Evolutionary conservation across 2,329 filamentous ascomycete species (phyloP), one percentile per base, ranked within the genome.

Genomic region (Neofusicoccum ribis): DNA sequence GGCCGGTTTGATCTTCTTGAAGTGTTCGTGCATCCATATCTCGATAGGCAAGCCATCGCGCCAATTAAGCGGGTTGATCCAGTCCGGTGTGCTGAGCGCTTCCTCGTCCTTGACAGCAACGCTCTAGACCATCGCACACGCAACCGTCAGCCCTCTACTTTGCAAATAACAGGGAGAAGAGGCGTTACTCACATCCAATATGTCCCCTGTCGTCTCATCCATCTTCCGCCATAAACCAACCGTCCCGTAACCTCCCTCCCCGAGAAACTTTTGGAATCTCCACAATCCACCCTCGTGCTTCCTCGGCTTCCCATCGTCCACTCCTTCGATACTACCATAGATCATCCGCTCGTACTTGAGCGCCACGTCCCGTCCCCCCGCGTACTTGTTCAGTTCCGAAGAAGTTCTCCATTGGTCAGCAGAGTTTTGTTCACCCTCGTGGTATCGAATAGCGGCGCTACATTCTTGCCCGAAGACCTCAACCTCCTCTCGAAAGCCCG

Each of bases 51-150:
- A 15, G 14, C 27, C 11, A 14, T 59, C 54, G 23, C 41, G 54
- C 54, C 54, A 59, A 15, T n/a, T 7, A 7, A 46, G 15, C 23
- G 54, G 54, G 15, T 17, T 8, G 23, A 11, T 6, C 54, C 54
- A 59, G 0, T 5, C 6, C 41, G 5, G 44, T 15, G 51, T 2
- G 7, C 3, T 12, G 14, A 3, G 3, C 5, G 6, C 2, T 34
- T 14, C 39, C 17, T 59, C 54, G 8, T 59, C 54, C n/a, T 59
- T 59, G 15, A 59, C 54, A 9, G 41, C 54, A 12, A 23, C 23
- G 3, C 5, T 43, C 54, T 59, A 15, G 15, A 39, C 11, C 6
- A 15, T 15, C 15, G 23, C 3, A 12, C 5, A 20, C 5, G 1
- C 3, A 12, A 36, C 15, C 7, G 15, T 59, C 15, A 59, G 54